Evolutionary conservation across 306 rosid species (phyloP).

Genomic region (Glycine latifolia): DNA sequence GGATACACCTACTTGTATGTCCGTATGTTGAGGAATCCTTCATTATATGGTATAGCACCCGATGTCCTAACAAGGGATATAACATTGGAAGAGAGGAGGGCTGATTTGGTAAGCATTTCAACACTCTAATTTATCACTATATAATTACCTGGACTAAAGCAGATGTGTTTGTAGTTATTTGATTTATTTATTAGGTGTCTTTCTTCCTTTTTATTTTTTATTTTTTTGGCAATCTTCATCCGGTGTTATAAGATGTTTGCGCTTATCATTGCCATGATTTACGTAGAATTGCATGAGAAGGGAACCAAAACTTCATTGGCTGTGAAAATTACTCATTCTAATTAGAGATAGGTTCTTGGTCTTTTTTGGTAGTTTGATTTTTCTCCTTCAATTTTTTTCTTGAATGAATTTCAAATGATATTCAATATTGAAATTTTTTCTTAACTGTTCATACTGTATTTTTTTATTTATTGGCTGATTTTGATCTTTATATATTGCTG

Average conservation of each 20-base stretch:
- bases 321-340: neutral
- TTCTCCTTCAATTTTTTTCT: conserved; percentile 10
- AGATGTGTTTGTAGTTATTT: conserved; percentile 5
- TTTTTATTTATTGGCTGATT: neutral
- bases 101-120: conserved; percentile 76
- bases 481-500: conserved; percentile 34
- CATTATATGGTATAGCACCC: conserved; percentile 82
- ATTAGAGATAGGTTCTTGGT: neutral
- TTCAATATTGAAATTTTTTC: neutral
- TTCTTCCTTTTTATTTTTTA: neutral
- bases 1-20: conserved; percentile 85
- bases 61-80: conserved; percentile 74
- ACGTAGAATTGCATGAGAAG: conserved; percentile 17
- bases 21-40: conserved; percentile 84
- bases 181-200: neutral
- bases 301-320: neutral
- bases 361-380: neutral
- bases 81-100: conserved; percentile 85
- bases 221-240: neutral
- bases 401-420: conserved; percentile 33
- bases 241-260: neutral
- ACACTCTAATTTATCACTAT: neutral
- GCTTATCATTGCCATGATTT: too few relatives aligned
- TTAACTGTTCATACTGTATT: neutral
- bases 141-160: conserved; percentile 6